Evolutionary conservation across 2,329 filamentous ascomycete genomes (phyloP).

Genomic region (Fusarium continuum): DNA sequence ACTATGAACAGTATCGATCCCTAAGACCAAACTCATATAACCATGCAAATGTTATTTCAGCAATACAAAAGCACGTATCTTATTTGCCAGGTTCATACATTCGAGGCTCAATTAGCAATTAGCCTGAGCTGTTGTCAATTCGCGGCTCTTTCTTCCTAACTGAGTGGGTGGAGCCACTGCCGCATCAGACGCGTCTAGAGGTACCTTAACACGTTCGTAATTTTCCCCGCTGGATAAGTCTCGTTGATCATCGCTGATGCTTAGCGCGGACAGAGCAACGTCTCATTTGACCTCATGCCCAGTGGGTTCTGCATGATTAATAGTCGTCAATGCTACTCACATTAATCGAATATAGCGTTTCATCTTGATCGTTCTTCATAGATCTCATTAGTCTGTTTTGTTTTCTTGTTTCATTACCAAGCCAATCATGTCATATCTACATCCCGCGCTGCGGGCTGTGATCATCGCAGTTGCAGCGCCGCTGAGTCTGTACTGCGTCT

Average conservation of each 20-base stretch:
- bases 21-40: too few relatives aligned
- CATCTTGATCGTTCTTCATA: background rate
- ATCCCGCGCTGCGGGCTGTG: slow-evolving; percentile 36
- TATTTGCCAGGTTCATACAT: background rate
- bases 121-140: slow-evolving; percentile 29
- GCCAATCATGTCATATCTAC: slow-evolving; percentile 34
- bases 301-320: slow-evolving; percentile 11
- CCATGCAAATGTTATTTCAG: background rate
- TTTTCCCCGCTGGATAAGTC: slow-evolving; percentile 24
- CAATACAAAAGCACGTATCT: background rate
- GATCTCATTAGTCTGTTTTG: background rate
- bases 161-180: slow-evolving; percentile 33
- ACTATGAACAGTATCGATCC: too few relatives aligned
- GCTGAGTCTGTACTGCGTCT: slow-evolving; percentile 71
- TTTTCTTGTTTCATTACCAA: background rate
- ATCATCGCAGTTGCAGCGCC: slow-evolving; percentile 66
- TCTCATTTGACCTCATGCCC: slow-evolving; percentile 41
- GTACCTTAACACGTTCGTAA: slow-evolving; percentile 22
- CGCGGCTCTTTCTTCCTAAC: slow-evolving; percentile 35
- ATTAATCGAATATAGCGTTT: background rate
- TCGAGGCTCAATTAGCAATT: slow-evolving; percentile 14
- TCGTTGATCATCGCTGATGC: slow-evolving; percentile 24
- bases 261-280: slow-evolving; percentile 39
- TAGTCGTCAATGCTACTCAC: background rate
- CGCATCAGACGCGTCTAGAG: slow-evolving; percentile 39